Percentiles rank a stretch among this genome's conserved stretches.
Evolutionary conservation across 2,329 filamentous ascomycete genomes (phyloP).

Genomic region (Pseudonectria foliicola): DNA sequence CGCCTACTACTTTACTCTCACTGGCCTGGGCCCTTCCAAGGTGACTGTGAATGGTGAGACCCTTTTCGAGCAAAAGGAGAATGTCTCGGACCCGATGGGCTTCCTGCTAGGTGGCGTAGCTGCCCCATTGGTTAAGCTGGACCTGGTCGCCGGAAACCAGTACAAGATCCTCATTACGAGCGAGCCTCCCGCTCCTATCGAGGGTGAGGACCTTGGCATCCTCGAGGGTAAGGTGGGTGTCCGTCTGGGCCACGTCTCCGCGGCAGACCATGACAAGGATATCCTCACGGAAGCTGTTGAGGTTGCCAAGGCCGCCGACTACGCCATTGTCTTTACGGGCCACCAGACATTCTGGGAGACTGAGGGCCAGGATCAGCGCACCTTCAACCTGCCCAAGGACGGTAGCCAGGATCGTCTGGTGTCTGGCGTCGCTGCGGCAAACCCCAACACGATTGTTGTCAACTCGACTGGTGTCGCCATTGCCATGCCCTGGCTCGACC

Average conservation of each 20-base stretch:
- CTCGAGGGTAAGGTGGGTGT: conserved; percentile 7
- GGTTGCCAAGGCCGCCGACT: conserved; percentile 4
- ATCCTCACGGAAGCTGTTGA: conserved; percentile 4
- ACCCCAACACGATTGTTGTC: conserved; percentile 51
- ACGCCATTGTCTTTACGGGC: conserved; percentile 8
- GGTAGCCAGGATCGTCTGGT: conserved; percentile 46
- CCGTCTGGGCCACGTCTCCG: conserved; percentile 4
- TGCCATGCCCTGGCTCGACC: conserved; percentile 45
- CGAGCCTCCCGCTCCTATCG: conserved; percentile 1
- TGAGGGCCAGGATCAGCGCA: conserved; percentile 7
- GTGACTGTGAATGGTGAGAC: conserved; percentile 25
- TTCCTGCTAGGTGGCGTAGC: conserved; percentile 25
- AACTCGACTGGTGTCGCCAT: conserved; percentile 57
- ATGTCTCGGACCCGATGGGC: conserved; percentile 27
- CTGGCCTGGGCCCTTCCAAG: conserved; percentile 24
- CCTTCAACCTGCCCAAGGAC: conserved; percentile 7
- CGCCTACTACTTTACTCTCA: conserved; percentile 25
- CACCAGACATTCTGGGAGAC: conserved; percentile 9
- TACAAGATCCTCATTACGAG: conserved; percentile 3
- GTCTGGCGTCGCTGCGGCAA: conserved; percentile 43
- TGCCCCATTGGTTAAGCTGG: conserved; percentile 44
- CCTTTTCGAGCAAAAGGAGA: conserved; percentile 25
- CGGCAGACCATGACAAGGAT: conserved; percentile 4
- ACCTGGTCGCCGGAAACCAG: conserved; percentile 1
- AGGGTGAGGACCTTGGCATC: conserved; percentile 5